Conservation (phyloP, 2,329 filamentous ascomycete genomes). For the Epichloe elymi region DNA sequence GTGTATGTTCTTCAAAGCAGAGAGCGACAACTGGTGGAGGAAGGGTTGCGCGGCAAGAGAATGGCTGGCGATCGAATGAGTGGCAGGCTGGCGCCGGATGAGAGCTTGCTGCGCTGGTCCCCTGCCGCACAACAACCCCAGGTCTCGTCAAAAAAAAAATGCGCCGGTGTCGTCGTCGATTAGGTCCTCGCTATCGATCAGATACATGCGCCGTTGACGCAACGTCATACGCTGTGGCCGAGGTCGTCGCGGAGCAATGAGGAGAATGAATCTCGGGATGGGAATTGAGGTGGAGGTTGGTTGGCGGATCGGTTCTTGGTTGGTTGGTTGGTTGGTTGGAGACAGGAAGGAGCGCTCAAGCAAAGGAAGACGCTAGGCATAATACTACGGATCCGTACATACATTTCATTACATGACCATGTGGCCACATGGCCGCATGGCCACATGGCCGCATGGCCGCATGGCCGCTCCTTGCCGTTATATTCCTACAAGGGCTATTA, state of each 20-base stretch:
- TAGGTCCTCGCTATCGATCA: background rate
- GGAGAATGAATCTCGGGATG: background rate
- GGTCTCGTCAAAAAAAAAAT: background rate
- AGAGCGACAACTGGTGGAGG: background rate
- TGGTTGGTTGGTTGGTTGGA: background rate
- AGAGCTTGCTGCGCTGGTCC: background rate
- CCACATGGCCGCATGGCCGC: no score
- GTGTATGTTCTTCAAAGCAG: no score
- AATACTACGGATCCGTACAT: no score
- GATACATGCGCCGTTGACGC: background rate
- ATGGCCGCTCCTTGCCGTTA: no score
- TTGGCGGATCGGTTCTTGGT: background rate
- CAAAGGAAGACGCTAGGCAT: background rate
- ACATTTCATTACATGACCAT: no score
- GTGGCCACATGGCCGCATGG: no score
- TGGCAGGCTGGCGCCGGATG: background rate
- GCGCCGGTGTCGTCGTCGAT: background rate
- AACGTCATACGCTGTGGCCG: background rate
- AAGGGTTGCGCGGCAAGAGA: background rate
- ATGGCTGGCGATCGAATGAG: background rate
- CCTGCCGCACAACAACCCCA: background rate
- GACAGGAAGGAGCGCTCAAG: background rate
- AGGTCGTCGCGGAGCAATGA: background rate
- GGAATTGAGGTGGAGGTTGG: conserved; percentile 2
- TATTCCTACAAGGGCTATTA: no score